Evolutionary conservation across 2,329 filamentous ascomycete species (phyloP), one percentile per base, ranked within the genome.

Genomic region (Xylaria hypoxylon): DNA sequence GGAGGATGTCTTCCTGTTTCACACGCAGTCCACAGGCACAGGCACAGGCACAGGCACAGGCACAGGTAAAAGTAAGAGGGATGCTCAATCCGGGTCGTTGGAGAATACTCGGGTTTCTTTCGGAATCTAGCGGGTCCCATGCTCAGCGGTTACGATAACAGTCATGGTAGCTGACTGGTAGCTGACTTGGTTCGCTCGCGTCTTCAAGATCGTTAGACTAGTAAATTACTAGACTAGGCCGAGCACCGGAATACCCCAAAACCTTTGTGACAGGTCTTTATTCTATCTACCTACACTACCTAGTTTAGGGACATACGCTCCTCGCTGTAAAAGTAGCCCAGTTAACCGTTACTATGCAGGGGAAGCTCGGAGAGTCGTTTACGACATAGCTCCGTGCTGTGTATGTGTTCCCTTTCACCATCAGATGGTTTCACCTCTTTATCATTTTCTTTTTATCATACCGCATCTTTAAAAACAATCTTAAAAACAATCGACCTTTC

Each of bases 31-130:
- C n/a, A n/a, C n/a, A n/a, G n/a, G n/a, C n/a, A n/a, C n/a, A n/a
- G n/a, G n/a, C n/a, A n/a, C n/a, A n/a, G n/a, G n/a, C n/a, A n/a
- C n/a, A n/a, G n/a, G n/a, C n/a, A n/a, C n/a, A n/a, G n/a, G n/a
- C n/a, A n/a, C 22, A 50, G 35, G 31, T 53, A 33, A 28, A 26
- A 11, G 28, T n/a, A n/a, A 33, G 57, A 51, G 45, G 13, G 24
- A 31, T 24, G 13, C 17, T 11, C 15, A 38, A 42, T 38, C 19
- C 51, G 62, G 58, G 22, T 59, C 45, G 57, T 47, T 64, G 61
- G 64, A 47, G 64, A 67, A 62, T 31, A 31, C 55, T 69, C 68
- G 68, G 68, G 5, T 47, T 64, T 68, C 51, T 33, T 35, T 70
- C 68, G 68, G 68, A 31, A 38, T 69, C 51, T 15, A 24, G 40